phyloP scores from a whole-genome alignment of 2,329 filamentous ascomycete species.

The Verticillium albo-atrum region DNA sequence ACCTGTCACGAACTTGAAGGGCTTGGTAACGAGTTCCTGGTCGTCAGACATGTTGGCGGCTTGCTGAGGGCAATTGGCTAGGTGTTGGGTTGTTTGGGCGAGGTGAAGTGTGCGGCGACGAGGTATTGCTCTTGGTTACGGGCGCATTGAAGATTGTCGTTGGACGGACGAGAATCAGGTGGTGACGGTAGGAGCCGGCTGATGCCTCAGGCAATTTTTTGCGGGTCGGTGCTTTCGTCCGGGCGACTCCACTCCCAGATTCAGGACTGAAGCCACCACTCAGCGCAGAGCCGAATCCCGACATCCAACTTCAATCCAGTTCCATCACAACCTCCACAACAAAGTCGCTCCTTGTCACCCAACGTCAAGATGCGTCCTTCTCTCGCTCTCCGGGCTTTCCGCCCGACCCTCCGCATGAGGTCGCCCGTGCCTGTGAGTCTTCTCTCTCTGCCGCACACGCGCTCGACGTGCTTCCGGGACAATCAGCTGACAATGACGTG shows the following conservation, averaged over 20 bases:
- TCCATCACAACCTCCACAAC: not conserved
- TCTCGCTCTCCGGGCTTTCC: conserved; percentile 62
- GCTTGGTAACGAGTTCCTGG: conserved; percentile 81
- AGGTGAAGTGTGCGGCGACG: conserved; percentile 29
- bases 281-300: conserved; percentile 14
- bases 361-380: conserved; percentile 57
- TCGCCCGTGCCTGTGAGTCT: conserved; percentile 67
- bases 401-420: conserved; percentile 62
- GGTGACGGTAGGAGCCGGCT: conserved; percentile 20
- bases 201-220: conserved; percentile 26
- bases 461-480: conserved; percentile 13
- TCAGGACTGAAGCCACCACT: conserved; percentile 10
- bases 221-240: not conserved
- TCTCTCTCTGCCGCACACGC: conserved; percentile 2
- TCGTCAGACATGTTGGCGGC: conserved; percentile 83
- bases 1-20: conserved; percentile 99
- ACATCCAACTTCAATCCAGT: conserved; percentile 18
- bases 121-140: conserved; percentile 23
- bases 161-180: conserved; percentile 31
- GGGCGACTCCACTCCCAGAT: not conserved
- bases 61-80: conserved; percentile 19
- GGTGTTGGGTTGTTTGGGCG: conserved; percentile 21
- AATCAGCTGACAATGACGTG: conserved; percentile 26
- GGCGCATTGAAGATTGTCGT: conserved; percentile 14
- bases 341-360: conserved; percentile 1